Evolutionary conservation across 768 basidiomycete genomes (phyloP), one percentile per base, ranked within the genome.

Genomic region (Vararia minispora): DNA sequence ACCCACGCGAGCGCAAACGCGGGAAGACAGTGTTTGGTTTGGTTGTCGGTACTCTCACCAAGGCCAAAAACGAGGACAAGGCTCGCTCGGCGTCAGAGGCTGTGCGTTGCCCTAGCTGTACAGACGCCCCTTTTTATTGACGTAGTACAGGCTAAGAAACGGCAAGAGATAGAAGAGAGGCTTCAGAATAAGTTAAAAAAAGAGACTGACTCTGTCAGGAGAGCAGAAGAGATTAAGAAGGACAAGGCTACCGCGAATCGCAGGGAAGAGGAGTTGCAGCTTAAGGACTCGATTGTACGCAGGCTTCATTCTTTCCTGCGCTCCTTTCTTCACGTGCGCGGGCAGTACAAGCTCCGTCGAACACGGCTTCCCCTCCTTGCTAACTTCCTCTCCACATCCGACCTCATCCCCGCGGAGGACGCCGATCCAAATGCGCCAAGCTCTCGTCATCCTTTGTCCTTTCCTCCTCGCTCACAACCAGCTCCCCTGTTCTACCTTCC

Each of bases 21-120:
- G 85, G 85, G 56, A 85, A 83, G 73, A 76, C 72, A 63, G 84
- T 87, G 80, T 84, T 89, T 63, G 86, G 84, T 44, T 66, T 88
- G 48, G 65, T 87, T 47, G 59, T 89, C 41, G 83, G 83, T 37
- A 89, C 85, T 47, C 71, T 89, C 44, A 84, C 79, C 63, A 84
- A 83, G 66, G 86, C 86, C 47, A 87, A 86, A 65, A 78, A 72
- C 48, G 85, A 89, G 65, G 85, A 86, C 58, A 79, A 82, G 55
- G 76, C 83, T 65, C 68, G 84, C 43, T 84, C 70, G 54, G 77
- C 79, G n/a, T 86, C 83, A 58, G 85, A 89, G 51, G 83, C 85
- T 51, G 85, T 87, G 43, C 57, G 61, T 58, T 3, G 1, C 27
- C 27, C 22, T 29, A 7, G 13, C 13, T 18, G 9, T 20, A 28